Base-by-base conservation (phyloP, 495 filamentous ascomycete genomes). In the Xylaria grammica region DNA sequence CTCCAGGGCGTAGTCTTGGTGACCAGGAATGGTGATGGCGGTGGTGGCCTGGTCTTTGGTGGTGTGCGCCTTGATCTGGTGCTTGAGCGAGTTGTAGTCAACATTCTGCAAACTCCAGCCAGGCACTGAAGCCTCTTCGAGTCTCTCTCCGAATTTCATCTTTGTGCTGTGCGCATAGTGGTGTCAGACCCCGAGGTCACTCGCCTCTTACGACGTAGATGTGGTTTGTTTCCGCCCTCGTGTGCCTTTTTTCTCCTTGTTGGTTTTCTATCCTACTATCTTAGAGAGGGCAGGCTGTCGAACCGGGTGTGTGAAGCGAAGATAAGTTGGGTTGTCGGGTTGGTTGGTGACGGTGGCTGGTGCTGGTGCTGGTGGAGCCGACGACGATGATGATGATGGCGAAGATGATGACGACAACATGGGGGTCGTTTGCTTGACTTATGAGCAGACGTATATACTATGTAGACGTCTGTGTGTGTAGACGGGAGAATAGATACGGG, bases 41-140 rank as follows among this genome's bases (percentile, higher is more conserved):
- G 86, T 83, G 15, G 85, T 82, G 34, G 82, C 86, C 65, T 85
- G 84, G 67, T 82, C 79, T 40, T 78, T 79, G 20, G 86, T 87
- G 0, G 90, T 92, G 69, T 89, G 81, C 54, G 78, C 79, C 75
- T 91, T 91, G 78, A 92, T 91, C 68, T 89, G 72, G 66, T 86
- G 83, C 76, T 92, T 92, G 54, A 92, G 78, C 56, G 88, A 87
- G 67, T 91, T 89, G 74, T 92, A 92, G 74, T 91, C 89, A 71
- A 92, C 83, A 74, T 92, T 92, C 71, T 90, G 69, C 17, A 77
- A 49, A 65, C 66, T 71, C 84, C 84, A 87, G 65, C 82, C 80
- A 19, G 84, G 83, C 63, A 87, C 84, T 15, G 84, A 86, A 62
- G 82, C 75, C 72, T 83, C 79, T 61, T 79, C 76, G 34, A 91